Conservation (phyloP, 352 stramenopile genomes). For the Phytophthora syringae region DNA sequence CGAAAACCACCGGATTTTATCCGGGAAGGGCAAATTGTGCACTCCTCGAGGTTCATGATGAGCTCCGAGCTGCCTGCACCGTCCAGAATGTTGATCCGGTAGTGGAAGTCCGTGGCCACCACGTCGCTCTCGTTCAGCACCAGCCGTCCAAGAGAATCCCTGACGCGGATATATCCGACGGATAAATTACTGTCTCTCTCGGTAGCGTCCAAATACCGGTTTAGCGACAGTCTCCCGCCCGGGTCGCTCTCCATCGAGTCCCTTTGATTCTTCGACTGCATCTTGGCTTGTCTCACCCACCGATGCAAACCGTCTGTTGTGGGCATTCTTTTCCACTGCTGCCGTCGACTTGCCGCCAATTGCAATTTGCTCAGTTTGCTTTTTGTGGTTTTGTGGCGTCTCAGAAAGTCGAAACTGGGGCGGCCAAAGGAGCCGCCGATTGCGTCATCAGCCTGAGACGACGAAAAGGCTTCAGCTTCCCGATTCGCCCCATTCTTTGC, state of each 20-base stretch:
- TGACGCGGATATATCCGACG: slow-evolving; percentile 79
- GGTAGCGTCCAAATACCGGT: slow-evolving; percentile 54
- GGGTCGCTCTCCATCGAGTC: slow-evolving; percentile 67
- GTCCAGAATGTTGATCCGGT: slow-evolving; percentile 84
- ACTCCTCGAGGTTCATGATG: slow-evolving; percentile 88
- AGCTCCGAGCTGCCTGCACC: slow-evolving; percentile 70
- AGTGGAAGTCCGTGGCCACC: slow-evolving; percentile 82
- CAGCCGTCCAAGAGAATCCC: slow-evolving; percentile 69
- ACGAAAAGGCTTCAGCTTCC: slow-evolving; percentile 53
- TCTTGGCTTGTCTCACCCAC: slow-evolving; percentile 59
- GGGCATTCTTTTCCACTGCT: slow-evolving; percentile 83
- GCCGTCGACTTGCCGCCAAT: slow-evolving; percentile 68
- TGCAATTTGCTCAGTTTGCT: slow-evolving; percentile 77
- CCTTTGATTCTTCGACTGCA: slow-evolving; percentile 31
- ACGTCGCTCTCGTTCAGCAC: slow-evolving; percentile 86
- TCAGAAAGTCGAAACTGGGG: slow-evolving; percentile 37
- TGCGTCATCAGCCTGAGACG: slow-evolving; percentile 37
- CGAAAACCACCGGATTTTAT: slow-evolving; percentile 85
- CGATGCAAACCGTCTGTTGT: slow-evolving; percentile 74
- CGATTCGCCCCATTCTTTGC: slow-evolving; percentile 53
- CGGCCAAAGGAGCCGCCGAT: slow-evolving; percentile 42
- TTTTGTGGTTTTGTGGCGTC: slow-evolving; percentile 17
- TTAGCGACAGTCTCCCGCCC: slow-evolving; percentile 41
- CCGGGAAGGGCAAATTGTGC: slow-evolving; percentile 76
- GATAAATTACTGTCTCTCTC: slow-evolving; percentile 72